A percentile compares a stretch with the other conserved stretches of the same genome.
Evolutionary conservation across 1,139 yeast species (phyloP).

Genomic region (Blastobotrys illinoisensis): DNA sequence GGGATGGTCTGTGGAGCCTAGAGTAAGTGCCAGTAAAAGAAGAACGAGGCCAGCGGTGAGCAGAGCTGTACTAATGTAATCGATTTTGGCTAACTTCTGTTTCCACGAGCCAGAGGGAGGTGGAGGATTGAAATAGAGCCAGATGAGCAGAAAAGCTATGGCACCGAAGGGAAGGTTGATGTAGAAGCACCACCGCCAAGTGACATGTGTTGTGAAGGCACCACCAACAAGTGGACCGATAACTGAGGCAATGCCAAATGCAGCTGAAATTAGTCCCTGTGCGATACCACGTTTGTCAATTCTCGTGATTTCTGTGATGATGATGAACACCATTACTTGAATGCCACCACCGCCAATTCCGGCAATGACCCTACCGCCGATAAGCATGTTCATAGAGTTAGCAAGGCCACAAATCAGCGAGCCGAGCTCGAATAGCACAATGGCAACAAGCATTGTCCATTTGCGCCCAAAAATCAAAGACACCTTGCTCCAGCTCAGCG

Average conservation of each 20-base stretch:
- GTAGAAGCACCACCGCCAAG: slow-evolving; percentile 79
- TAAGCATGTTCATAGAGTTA: slow-evolving; percentile 51
- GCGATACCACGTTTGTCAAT: slow-evolving; percentile 52
- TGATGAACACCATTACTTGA: slow-evolving; percentile 52
- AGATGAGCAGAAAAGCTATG: slow-evolving; percentile 41
- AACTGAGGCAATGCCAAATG: slow-evolving; percentile 53
- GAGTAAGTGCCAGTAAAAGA: slow-evolving; percentile 44
- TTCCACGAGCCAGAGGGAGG: slow-evolving; percentile 38
- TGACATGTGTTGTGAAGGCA: slow-evolving; percentile 50
- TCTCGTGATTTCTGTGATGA: slow-evolving; percentile 57
- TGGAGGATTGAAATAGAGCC: slow-evolving; percentile 52
- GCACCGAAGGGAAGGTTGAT: slow-evolving; percentile 67
- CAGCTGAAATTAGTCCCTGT: slow-evolving; percentile 44
- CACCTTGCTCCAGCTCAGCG: slow-evolving; percentile 57
- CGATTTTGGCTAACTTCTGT: slow-evolving; percentile 41
- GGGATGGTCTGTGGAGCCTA: slow-evolving; percentile 42
- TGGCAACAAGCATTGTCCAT: slow-evolving; percentile 43
- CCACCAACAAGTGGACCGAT: slow-evolving; percentile 69
- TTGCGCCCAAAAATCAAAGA: slow-evolving; percentile 61
- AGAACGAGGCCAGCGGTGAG: slow-evolving; percentile 40
- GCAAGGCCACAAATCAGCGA: slow-evolving; percentile 58
- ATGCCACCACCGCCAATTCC: slow-evolving; percentile 75
- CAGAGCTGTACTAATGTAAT: slow-evolving; percentile 43
- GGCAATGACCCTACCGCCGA: slow-evolving; percentile 65
- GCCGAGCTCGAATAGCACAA: slow-evolving; percentile 56